These are phyloP conservation scores for Pseudonitzschia pungens DNA, from an alignment of 108 stramenopile species.

Conservation along the genomic window DNA sequence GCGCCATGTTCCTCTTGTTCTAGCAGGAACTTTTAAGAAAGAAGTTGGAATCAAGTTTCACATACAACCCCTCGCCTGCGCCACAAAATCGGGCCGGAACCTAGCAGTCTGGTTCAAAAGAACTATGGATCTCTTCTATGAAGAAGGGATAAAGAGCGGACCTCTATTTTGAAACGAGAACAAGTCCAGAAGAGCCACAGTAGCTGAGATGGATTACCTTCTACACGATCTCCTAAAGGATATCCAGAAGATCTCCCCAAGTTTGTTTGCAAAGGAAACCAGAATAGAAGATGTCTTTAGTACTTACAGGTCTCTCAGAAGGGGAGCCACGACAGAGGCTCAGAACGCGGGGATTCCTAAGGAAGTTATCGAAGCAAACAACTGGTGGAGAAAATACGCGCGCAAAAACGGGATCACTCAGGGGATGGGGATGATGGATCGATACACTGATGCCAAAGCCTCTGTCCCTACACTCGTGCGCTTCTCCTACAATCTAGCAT, in stretches of 20 bases:
- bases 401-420: neutral
- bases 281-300: constrained; percentile 1
- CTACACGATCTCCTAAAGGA: neutral
- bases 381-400: constrained; percentile 29
- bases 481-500: no score
- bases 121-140: neutral
- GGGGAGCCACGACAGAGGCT: constrained; percentile 30
- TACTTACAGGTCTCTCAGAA: constrained; percentile 14
- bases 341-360: constrained; percentile 6
- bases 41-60: neutral
- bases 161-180: neutral
- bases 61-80: neutral
- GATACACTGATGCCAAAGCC: neutral
- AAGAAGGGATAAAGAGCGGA: neutral
- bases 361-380: constrained; percentile 20
- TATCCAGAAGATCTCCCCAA: neutral
- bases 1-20: neutral
- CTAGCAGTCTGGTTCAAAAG: neutral
- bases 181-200: neutral
- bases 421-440: neutral
- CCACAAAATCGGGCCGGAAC: neutral
- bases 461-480: neutral
- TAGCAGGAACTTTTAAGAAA: neutral
- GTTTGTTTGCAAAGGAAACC: neutral
- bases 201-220: neutral